phyloP scores from a whole-genome alignment of 2,329 filamentous ascomycete species.

The Alternaria triticina region DNA sequence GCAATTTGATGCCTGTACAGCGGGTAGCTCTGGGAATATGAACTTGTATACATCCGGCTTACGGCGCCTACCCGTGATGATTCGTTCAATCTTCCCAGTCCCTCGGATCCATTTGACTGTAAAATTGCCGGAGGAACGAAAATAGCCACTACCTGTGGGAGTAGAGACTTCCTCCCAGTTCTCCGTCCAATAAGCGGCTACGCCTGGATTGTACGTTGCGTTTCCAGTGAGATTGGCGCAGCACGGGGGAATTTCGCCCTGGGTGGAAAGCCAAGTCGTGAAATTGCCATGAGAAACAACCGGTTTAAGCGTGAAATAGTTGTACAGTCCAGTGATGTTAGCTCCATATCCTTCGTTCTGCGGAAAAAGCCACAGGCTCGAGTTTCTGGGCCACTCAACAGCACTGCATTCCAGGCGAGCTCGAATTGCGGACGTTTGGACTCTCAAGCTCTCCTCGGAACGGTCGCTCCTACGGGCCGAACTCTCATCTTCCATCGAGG shows the following conservation, averaged over 20 bases:
- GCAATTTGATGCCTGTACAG: neutral
- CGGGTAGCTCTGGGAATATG: neutral
- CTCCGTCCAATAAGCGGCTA: neutral
- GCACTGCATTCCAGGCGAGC: neutral
- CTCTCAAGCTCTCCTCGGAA: neutral
- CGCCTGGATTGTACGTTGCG: neutral
- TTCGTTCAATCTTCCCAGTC: neutral
- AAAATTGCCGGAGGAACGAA: neutral
- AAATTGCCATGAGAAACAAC: neutral
- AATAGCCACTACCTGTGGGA: neutral
- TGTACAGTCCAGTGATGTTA: neutral
- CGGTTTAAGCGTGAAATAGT: neutral
- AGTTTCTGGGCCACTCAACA: neutral
- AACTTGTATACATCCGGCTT: neutral
- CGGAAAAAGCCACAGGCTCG: neutral
- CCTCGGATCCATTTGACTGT: neutral
- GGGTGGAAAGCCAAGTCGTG: neutral
- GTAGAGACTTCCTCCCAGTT: neutral
- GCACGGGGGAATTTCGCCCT: neutral
- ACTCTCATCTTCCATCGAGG: too few relatives aligned
- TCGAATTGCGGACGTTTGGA: neutral
- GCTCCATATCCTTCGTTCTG: neutral
- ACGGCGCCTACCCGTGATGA: neutral
- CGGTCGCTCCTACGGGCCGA: neutral
- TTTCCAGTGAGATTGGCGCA: neutral